These are phyloP conservation scores for Dacryopinax primogenitus DNA, from an alignment of 768 basidiomycete genomes.

Conservation along the genomic window DNA sequence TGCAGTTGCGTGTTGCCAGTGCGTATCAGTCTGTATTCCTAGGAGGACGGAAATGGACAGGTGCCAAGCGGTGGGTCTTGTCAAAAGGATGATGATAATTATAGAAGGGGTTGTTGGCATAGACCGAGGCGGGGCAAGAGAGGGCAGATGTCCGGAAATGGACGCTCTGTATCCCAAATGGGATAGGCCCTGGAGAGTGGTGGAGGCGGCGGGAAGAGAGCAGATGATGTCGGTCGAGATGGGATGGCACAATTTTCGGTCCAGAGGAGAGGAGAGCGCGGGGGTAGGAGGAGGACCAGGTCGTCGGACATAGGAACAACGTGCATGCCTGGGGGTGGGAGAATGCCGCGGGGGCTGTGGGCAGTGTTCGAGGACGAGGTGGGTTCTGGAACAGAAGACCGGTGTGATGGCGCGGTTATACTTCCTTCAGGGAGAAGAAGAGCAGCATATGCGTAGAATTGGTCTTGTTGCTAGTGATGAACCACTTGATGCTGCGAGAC, in stretches of 20 bases:
- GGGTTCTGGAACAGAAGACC: background rate
- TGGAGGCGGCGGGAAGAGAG: constrained; percentile 6
- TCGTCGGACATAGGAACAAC: constrained; percentile 6
- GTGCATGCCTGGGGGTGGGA: background rate
- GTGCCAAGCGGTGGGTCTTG: too few species aligned
- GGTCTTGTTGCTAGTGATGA: background rate
- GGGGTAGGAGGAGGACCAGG: background rate
- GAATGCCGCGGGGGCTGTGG: constrained; percentile 7
- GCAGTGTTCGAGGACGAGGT: background rate
- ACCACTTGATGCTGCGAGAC: background rate
- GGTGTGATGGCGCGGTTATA: background rate
- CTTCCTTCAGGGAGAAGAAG: background rate
- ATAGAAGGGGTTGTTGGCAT: too few species aligned
- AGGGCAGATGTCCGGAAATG: background rate
- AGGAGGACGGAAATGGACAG: too few species aligned
- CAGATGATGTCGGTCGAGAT: background rate
- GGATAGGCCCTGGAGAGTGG: background rate
- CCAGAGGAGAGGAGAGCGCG: background rate
- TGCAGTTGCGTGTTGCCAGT: too few species aligned
- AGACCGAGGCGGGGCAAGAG: too few species aligned
- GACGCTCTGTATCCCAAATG: background rate
- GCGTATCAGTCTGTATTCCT: too few species aligned
- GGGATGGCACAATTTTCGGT: too few species aligned
- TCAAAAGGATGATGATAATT: too few species aligned
- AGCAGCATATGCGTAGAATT: background rate